These are phyloP conservation scores for Monosporascus ibericus DNA, from an alignment of 2,329 filamentous ascomycete species.

Conservation along the genomic window DNA sequence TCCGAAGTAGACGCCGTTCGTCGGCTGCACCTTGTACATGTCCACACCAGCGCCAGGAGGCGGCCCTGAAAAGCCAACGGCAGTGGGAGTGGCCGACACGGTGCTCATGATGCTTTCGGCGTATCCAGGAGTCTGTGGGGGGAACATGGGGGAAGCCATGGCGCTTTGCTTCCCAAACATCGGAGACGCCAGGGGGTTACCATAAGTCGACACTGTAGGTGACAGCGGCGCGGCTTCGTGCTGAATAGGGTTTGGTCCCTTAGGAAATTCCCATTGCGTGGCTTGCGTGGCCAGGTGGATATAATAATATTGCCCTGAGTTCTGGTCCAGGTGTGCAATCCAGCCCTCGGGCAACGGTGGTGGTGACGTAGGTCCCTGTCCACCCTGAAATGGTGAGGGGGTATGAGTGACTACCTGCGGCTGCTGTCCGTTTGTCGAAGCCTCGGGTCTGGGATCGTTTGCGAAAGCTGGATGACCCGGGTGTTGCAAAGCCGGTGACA, in stretches of 20 bases:
- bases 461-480: conserved; percentile 84
- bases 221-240: conserved; percentile 79
- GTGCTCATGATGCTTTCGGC: conserved; percentile 81
- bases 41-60: conserved; percentile 84
- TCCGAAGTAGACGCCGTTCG: conserved; percentile 96
- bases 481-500: conserved; percentile 47
- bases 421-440: conserved; percentile 40
- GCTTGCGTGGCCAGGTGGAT: conserved; percentile 93
- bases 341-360: conserved; percentile 94
- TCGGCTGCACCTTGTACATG: conserved; percentile 87
- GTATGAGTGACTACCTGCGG: conserved; percentile 34
- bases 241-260: conserved; percentile 84
- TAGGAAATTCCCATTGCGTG: conserved; percentile 98
- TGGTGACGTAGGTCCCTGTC: conserved; percentile 65
- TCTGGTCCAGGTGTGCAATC: conserved; percentile 94
- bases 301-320: conserved; percentile 97
- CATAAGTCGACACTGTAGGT: conserved; percentile 70
- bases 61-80: conserved; percentile 82
- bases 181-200: conserved; percentile 66
- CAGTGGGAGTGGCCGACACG: conserved; percentile 64
- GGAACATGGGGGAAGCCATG: conserved; percentile 73
- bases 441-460: conserved; percentile 62
- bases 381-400: conserved; percentile 35
- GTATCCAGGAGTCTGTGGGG: conserved; percentile 77
- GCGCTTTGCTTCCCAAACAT: conserved; percentile 61